These are phyloP conservation scores for Eucalyptus brandiana DNA, from an alignment of 345 rosid species.

Conservation along the genomic window DNA sequence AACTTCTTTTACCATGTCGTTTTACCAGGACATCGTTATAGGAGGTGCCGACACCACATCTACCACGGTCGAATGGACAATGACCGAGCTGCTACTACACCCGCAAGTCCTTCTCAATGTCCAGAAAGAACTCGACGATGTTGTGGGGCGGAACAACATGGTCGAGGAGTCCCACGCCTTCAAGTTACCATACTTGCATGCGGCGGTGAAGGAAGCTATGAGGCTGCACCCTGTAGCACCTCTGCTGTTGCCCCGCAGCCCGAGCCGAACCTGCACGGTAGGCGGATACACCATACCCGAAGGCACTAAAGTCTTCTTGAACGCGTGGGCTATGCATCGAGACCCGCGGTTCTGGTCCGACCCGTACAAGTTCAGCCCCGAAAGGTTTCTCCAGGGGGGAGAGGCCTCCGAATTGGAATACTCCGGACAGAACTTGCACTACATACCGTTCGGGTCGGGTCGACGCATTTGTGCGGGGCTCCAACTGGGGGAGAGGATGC, in stretches of 20 bases:
- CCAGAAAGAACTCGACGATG: background rate
- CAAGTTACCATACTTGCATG: background rate
- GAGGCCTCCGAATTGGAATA: background rate
- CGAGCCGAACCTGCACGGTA: background rate
- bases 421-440: slow-evolving; percentile 1
- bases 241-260: background rate
- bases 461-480: background rate
- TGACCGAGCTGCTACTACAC: background rate
- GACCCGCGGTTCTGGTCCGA: background rate
- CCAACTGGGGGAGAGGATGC: background rate
- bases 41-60: background rate
- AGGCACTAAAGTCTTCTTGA: background rate
- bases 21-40: background rate
- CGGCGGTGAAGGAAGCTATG: background rate
- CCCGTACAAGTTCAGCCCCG: background rate
- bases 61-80: background rate
- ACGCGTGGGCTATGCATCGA: background rate
- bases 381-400: background rate
- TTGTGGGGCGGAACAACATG: background rate
- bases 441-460: slow-evolving; percentile 18
- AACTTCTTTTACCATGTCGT: too few species aligned
- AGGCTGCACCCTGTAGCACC: slow-evolving; percentile 5
- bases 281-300: background rate
- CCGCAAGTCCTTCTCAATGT: background rate
- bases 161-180: background rate